Evolutionary conservation across 2,329 filamentous ascomycete genomes (phyloP).

Genomic region (Ceratocystis eucalypticola): DNA sequence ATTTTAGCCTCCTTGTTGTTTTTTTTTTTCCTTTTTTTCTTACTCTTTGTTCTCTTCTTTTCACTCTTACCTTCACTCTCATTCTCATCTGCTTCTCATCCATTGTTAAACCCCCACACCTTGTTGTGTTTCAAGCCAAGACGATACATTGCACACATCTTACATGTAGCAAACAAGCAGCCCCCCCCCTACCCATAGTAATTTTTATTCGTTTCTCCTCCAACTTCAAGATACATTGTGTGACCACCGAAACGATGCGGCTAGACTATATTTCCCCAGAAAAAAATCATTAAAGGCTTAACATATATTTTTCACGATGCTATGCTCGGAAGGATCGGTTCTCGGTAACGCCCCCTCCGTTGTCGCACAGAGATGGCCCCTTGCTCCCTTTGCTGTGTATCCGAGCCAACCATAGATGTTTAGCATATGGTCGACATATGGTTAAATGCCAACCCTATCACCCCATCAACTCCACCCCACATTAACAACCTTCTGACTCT

Average conservation of each 20-base stretch:
- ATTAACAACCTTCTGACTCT: neutral
- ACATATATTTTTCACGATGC: conserved; percentile 7
- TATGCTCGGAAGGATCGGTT: conserved; percentile 7
- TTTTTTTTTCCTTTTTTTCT: neutral
- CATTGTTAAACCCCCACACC: neutral
- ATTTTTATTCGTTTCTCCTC: neutral
- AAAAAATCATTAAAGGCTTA: neutral
- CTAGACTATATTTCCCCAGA: neutral
- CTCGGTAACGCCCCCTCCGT: neutral
- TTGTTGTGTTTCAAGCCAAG: neutral
- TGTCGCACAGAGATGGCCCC: neutral
- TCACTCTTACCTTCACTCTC: neutral
- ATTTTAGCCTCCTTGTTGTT: neutral
- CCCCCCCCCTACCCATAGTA: neutral
- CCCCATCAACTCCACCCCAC: neutral
- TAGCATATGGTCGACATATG: neutral
- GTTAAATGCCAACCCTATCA: neutral
- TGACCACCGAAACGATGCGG: neutral
- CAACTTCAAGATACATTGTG: neutral
- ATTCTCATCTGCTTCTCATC: neutral
- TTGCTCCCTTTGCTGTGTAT: neutral
- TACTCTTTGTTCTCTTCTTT: neutral
- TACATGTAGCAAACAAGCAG: neutral
- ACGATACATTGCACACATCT: neutral
- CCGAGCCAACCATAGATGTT: neutral